Conservation (phyloP, 192 early-diverging fungal genomes). For the Borealophlyctis nickersoniae region DNA sequence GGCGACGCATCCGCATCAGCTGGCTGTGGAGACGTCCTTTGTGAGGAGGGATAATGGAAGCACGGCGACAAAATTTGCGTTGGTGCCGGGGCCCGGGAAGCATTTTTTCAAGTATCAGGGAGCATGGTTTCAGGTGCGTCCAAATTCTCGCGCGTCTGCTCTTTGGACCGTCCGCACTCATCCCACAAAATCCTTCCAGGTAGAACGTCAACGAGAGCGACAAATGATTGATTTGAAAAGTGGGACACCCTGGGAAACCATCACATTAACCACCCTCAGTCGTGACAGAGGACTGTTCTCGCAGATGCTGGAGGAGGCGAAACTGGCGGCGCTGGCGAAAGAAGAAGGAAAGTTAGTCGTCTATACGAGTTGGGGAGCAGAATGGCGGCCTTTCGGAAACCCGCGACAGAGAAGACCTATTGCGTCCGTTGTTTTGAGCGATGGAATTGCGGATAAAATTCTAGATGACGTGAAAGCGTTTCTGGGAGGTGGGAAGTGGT, state of each 20-base stretch:
- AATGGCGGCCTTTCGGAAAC: slow-evolving; percentile 95
- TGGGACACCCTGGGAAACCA: slow-evolving; percentile 92
- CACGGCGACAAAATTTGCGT: slow-evolving; percentile 72
- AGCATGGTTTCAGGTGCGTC: slow-evolving; percentile 70
- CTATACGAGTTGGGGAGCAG: slow-evolving; percentile 90
- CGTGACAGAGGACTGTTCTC: slow-evolving; percentile 76
- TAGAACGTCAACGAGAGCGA: slow-evolving; percentile 76
- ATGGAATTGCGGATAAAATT: slow-evolving; percentile 30
- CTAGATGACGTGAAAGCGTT: slow-evolving; percentile 44
- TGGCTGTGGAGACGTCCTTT: slow-evolving; percentile 85
- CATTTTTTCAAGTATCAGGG: slow-evolving; percentile 80
- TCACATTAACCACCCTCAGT: slow-evolving; percentile 85
- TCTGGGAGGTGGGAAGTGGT: slow-evolving; percentile 46
- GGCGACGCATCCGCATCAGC: slow-evolving; percentile 41
- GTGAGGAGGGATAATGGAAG: slow-evolving; percentile 89
- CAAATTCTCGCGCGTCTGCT: background rate
- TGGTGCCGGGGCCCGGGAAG: slow-evolving; percentile 90
- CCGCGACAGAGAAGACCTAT: slow-evolving; percentile 74
- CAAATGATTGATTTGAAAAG: slow-evolving; percentile 89
- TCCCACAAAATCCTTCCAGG: too few relatives aligned
- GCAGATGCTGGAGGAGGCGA: slow-evolving; percentile 76
- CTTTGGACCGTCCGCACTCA: too few relatives aligned
- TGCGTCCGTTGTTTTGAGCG: slow-evolving; percentile 43
- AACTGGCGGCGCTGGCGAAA: slow-evolving; percentile 73
- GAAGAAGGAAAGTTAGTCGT: slow-evolving; percentile 95